phyloP scores from a whole-genome alignment of 2,329 filamentous ascomycete species.

The Thelonectria rubi region DNA sequence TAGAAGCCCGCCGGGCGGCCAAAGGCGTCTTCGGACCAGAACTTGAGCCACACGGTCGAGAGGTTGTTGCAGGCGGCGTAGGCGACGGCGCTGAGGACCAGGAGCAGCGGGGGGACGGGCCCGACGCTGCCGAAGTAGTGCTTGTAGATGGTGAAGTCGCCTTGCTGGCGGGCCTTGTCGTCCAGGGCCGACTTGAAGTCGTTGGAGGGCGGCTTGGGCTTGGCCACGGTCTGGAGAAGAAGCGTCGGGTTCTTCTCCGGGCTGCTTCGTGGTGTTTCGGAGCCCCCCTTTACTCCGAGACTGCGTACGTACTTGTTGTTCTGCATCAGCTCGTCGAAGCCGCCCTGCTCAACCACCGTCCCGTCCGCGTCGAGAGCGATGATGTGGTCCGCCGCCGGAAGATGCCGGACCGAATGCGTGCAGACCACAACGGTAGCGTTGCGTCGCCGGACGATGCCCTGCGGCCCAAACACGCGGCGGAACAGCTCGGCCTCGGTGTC shows the following conservation, averaged over 20 bases:
- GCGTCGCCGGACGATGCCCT: conserved; percentile 51
- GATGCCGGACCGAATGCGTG: conserved; percentile 45
- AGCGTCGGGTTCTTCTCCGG: conserved; percentile 1
- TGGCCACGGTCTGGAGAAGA: neutral
- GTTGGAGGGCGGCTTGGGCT: neutral
- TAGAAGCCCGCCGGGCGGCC: conserved; percentile 40
- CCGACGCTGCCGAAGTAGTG: conserved; percentile 47
- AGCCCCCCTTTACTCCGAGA: conserved; percentile 45
- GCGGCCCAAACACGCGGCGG: conserved; percentile 51
- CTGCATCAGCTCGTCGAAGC: conserved; percentile 38
- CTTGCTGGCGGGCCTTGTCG: conserved; percentile 42
- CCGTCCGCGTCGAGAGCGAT: conserved; percentile 56
- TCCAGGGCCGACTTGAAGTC: conserved; percentile 18
- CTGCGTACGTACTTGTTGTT: conserved; percentile 52
- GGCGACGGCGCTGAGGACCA: conserved; percentile 33
- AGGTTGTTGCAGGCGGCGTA: conserved; percentile 43
- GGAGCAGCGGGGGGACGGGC: conserved; percentile 23
- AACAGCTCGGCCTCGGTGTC: conserved; percentile 57
- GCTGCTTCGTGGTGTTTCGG: conserved; percentile 1
- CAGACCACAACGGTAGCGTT: conserved; percentile 54
- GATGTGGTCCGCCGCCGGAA: conserved; percentile 55
- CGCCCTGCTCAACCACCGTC: conserved; percentile 53
- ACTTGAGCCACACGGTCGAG: conserved; percentile 53
- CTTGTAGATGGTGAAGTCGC: conserved; percentile 47
- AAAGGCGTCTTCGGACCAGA: conserved; percentile 50